phyloP scores from a whole-genome alignment of 2,329 filamentous ascomycete genomes.

The Elsinoe batatas region DNA sequence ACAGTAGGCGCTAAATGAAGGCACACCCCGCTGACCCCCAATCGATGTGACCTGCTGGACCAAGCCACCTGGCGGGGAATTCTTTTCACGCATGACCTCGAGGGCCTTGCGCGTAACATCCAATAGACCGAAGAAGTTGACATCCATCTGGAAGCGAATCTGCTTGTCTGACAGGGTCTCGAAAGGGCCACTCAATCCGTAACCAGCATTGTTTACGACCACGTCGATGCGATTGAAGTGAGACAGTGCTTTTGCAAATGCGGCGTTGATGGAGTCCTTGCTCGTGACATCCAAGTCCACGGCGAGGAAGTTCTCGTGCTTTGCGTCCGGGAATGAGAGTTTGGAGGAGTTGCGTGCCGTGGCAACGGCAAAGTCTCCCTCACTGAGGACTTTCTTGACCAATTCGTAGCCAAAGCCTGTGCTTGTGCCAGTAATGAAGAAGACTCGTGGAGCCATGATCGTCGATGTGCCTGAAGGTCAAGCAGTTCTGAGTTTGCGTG shows the following conservation, averaged over 20 bases:
- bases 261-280: conserved; percentile 34
- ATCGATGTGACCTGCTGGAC: conserved; percentile 49
- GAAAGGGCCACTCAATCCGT: conserved; percentile 44
- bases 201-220: conserved; percentile 53
- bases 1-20: conserved; percentile 33
- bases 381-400: conserved; percentile 32
- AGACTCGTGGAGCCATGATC: conserved; percentile 24
- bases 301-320: conserved; percentile 40
- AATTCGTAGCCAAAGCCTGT: conserved; percentile 39
- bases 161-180: conserved; percentile 43
- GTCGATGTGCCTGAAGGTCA: not conserved
- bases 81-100: conserved; percentile 37
- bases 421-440: conserved; percentile 38
- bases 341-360: conserved; percentile 39
- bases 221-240: conserved; percentile 50
- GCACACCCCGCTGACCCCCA: conserved; percentile 37
- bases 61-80: conserved; percentile 38
- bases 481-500: not conserved
- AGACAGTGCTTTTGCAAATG: conserved; percentile 35
- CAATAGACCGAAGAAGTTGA: conserved; percentile 51
- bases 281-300: conserved; percentile 45
- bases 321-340: conserved; percentile 30
- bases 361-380: conserved; percentile 37
- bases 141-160: conserved; percentile 44
- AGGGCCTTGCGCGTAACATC: conserved; percentile 42